Percentiles rank a stretch among this genome's conserved stretches.
These are phyloP conservation scores for Fusarium veterinarium DNA, from an alignment of 2,329 filamentous ascomycete genomes.

Conservation along the genomic window DNA sequence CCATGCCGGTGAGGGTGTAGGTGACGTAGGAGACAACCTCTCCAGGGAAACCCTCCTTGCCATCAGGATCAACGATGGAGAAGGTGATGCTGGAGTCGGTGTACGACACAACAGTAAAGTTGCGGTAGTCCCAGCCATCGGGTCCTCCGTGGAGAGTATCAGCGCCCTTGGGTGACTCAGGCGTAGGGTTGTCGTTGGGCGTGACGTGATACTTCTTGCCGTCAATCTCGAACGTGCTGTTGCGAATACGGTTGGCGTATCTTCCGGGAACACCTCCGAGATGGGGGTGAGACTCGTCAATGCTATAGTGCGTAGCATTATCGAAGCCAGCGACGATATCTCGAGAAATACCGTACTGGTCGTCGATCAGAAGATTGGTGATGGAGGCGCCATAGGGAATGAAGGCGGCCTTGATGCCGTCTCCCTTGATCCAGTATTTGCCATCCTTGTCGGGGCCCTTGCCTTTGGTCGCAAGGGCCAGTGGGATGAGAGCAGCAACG, in stretches of 20 bases:
- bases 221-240: slow-evolving; percentile 77
- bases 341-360: slow-evolving; percentile 74
- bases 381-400: slow-evolving; percentile 81
- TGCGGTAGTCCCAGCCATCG: slow-evolving; percentile 80
- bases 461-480: slow-evolving; percentile 27
- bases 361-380: slow-evolving; percentile 76
- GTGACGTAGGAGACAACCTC: slow-evolving; percentile 80
- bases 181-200: slow-evolving; percentile 72
- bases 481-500: slow-evolving; percentile 26
- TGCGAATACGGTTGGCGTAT: slow-evolving; percentile 85
- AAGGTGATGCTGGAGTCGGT: slow-evolving; percentile 78
- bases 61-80: slow-evolving; percentile 77
- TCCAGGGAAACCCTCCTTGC: slow-evolving; percentile 81
- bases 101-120: slow-evolving; percentile 80
- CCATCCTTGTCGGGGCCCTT: slow-evolving; percentile 65
- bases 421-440: slow-evolving; percentile 78
- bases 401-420: slow-evolving; percentile 75
- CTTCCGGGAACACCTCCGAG: slow-evolving; percentile 79
- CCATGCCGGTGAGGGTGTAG: slow-evolving; percentile 73
- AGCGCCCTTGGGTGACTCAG: slow-evolving; percentile 61
- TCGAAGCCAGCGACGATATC: slow-evolving; percentile 81
- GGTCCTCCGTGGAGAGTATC: slow-evolving; percentile 77
- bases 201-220: slow-evolving; percentile 68
- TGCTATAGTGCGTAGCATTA: slow-evolving; percentile 76
- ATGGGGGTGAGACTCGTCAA: slow-evolving; percentile 75